These are phyloP conservation scores for Botryosphaeria agaves DNA, from an alignment of 2,329 filamentous ascomycete genomes.

Conservation along the genomic window DNA sequence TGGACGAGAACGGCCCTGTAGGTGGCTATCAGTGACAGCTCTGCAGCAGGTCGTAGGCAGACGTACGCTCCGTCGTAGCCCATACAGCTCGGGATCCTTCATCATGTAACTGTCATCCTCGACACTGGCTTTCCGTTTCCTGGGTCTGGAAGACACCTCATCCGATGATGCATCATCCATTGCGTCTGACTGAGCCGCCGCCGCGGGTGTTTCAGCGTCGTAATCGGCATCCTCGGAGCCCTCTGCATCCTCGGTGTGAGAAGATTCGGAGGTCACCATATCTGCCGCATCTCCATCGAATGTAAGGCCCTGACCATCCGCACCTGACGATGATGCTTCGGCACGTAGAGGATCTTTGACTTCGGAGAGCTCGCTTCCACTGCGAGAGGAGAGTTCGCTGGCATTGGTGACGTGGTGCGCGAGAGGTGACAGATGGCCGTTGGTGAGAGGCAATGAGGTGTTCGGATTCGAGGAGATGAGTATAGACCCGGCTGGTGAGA, in stretches of 20 bases:
- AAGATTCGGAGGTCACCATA: slow-evolving; percentile 26
- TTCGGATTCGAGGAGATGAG: slow-evolving; percentile 45
- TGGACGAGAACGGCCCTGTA: slow-evolving; percentile 41
- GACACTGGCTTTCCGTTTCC: slow-evolving; percentile 49
- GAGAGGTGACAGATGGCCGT: slow-evolving; percentile 45
- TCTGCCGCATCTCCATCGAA: slow-evolving; percentile 26
- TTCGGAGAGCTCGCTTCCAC: slow-evolving; percentile 65
- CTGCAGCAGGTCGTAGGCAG: slow-evolving; percentile 2
- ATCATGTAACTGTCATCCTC: slow-evolving; percentile 69
- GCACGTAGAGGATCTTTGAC: slow-evolving; percentile 38
- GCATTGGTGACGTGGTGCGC: slow-evolving; percentile 27
- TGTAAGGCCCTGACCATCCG: slow-evolving; percentile 21
- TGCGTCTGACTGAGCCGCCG: slow-evolving; percentile 20
- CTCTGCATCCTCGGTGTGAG: slow-evolving; percentile 30
- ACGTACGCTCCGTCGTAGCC: slow-evolving; percentile 77
- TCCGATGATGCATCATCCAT: slow-evolving; percentile 49
- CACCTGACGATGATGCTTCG: slow-evolving; percentile 18
- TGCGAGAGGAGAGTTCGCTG: slow-evolving; percentile 33
- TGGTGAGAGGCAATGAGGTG: slow-evolving; percentile 45
- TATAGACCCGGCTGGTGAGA: slow-evolving; percentile 40
- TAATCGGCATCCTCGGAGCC: slow-evolving; percentile 49
- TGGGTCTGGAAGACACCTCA: slow-evolving; percentile 46
- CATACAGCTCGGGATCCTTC: slow-evolving; percentile 88
- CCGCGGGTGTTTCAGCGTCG: slow-evolving; percentile 42
- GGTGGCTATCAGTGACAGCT: slow-evolving; percentile 15